These are phyloP conservation scores for Gymnopilus junonius DNA, from an alignment of 768 basidiomycete genomes.

Conservation along the genomic window DNA sequence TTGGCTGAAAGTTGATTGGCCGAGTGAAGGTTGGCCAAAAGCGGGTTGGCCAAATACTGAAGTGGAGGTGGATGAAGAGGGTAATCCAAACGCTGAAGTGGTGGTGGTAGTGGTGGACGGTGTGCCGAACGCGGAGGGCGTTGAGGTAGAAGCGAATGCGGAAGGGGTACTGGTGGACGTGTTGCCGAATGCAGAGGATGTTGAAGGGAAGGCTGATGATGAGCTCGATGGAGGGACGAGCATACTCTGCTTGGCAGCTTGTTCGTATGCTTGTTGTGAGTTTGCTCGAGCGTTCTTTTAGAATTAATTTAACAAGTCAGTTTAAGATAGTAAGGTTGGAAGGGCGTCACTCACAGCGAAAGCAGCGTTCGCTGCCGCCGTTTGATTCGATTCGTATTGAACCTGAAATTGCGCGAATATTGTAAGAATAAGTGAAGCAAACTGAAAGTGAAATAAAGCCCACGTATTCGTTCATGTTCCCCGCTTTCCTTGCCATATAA, in stretches of 20 bases:
- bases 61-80: slow-evolving; percentile 14
- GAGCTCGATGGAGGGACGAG: slow-evolving; percentile 21
- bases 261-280: slow-evolving; percentile 51
- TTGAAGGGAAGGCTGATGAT: slow-evolving; percentile 11
- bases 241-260: slow-evolving; percentile 50
- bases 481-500: slow-evolving; percentile 53
- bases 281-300: slow-evolving; percentile 53
- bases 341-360: slow-evolving; percentile 36
- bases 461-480: slow-evolving; percentile 71
- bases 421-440: not conserved
- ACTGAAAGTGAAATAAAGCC: slow-evolving; percentile 28
- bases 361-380: slow-evolving; percentile 53
- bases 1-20: too few relatives aligned
- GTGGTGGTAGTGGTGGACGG: slow-evolving; percentile 12
- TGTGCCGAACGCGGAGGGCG: slow-evolving; percentile 35
- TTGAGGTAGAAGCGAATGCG: slow-evolving; percentile 40
- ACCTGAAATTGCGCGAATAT: slow-evolving; percentile 26
- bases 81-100: slow-evolving; percentile 34
- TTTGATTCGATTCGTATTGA: slow-evolving; percentile 61
- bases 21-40: too few relatives aligned
- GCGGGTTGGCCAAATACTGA: slow-evolving; percentile 14
- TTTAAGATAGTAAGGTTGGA: not conserved
- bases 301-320: not conserved
- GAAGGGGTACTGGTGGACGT: too few relatives aligned
- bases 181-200: slow-evolving; percentile 44